Evolutionary conservation across 75 land plant genomes (phyloP).

Genomic region (Pinus albicaulis): DNA sequence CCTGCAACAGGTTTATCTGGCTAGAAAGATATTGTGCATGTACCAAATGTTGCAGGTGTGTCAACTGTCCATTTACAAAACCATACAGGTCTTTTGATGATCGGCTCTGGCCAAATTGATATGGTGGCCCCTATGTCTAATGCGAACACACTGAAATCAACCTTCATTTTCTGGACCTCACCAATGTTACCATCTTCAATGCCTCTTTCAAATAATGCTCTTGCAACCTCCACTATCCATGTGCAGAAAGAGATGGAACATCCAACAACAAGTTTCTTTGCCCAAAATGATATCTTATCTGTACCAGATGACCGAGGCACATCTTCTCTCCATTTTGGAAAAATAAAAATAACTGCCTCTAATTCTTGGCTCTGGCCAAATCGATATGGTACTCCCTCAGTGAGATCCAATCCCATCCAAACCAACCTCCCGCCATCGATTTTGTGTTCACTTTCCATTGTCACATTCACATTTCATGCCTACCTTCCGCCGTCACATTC

Average conservation of each 20-base stretch:
- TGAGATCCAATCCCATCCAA: not conserved
- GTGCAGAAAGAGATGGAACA: not conserved
- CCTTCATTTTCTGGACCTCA: not conserved
- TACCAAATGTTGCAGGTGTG: not conserved
- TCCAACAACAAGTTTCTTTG: not conserved
- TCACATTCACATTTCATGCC: no score
- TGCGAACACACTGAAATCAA: not conserved
- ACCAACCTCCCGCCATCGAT: not conserved
- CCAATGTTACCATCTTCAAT: not conserved
- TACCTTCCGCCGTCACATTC: no score
- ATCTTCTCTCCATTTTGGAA: not conserved
- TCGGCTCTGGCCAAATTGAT: conserved; percentile 1
- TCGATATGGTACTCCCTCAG: not conserved
- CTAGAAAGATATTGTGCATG: not conserved
- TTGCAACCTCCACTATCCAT: not conserved
- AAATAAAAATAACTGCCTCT: not conserved
- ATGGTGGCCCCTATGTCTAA: not conserved
- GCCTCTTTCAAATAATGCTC: not conserved
- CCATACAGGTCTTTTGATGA: not conserved
- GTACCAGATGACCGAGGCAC: not conserved
- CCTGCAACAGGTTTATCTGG: not conserved
- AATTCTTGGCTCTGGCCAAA: not conserved
- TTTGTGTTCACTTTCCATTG: no score
- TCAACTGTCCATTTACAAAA: not conserved
- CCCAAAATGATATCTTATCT: not conserved